Evolutionary conservation across 2,329 filamentous ascomycete genomes (phyloP).

Genomic region (Talaromyces piceae): DNA sequence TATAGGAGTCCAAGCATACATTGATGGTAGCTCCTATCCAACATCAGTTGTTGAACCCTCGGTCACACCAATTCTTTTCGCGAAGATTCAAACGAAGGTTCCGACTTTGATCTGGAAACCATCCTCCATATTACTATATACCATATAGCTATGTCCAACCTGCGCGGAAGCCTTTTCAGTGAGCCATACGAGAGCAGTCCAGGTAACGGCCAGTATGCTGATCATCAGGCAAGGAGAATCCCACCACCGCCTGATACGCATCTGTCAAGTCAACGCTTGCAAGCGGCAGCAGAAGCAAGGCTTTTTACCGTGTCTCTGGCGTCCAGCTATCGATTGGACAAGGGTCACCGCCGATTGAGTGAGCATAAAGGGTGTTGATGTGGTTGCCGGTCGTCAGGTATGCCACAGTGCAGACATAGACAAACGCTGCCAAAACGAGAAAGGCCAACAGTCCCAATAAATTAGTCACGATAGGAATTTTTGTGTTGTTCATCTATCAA

Average conservation of each 20-base stretch:
- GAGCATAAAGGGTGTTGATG: constrained; percentile 2
- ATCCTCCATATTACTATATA: background rate
- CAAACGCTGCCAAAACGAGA: constrained; percentile 2
- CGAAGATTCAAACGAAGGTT: background rate
- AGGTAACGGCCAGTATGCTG: background rate
- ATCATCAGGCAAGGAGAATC: background rate
- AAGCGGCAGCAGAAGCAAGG: constrained; percentile 2
- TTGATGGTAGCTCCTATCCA: no score
- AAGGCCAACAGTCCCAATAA: background rate
- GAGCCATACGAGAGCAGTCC: constrained; percentile 4
- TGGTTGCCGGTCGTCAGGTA: constrained; percentile 1
- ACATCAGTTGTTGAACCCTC: no score
- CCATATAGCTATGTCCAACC: background rate
- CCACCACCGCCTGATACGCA: constrained; percentile 4
- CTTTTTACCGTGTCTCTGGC: constrained; percentile 9
- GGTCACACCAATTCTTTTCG: background rate
- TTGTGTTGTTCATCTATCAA: constrained; percentile 1
- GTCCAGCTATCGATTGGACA: constrained; percentile 9
- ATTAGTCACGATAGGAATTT: constrained; percentile 1
- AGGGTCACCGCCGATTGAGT: background rate
- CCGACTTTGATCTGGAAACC: background rate
- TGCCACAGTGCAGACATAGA: constrained; percentile 6
- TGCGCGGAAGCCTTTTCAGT: background rate
- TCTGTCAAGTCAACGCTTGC: background rate
- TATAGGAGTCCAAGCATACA: no score